Evolutionary conservation across 2,329 filamentous ascomycete species (phyloP).

Genomic region (Paecilomyces formosus): DNA sequence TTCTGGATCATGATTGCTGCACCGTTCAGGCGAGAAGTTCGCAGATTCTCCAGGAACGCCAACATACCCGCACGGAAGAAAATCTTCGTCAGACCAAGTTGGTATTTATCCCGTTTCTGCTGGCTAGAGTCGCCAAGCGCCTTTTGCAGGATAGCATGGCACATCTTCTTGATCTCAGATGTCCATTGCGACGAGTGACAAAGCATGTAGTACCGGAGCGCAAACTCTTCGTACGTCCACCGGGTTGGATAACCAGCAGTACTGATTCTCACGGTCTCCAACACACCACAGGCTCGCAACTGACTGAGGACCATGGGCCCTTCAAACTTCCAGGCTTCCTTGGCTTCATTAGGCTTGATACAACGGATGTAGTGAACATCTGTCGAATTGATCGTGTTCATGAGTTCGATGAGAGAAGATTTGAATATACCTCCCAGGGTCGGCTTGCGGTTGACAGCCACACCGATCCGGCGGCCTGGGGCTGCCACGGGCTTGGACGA

Average conservation of each 20-base stretch:
- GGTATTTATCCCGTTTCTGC: slow-evolving; percentile 83
- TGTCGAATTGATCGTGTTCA: slow-evolving; percentile 95
- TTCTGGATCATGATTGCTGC: slow-evolving; percentile 98
- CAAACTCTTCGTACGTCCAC: slow-evolving; percentile 99
- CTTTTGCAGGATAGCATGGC: slow-evolving; percentile 81
- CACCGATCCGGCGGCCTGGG: slow-evolving; percentile 75
- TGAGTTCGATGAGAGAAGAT: slow-evolving; percentile 93
- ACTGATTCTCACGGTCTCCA: slow-evolving; percentile 96
- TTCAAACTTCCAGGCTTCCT: slow-evolving; percentile 96
- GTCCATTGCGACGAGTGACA: slow-evolving; percentile 87
- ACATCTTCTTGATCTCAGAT: slow-evolving; percentile 88
- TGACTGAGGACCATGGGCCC: slow-evolving; percentile 98
- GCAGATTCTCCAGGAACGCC: slow-evolving; percentile 89
- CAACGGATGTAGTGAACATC: slow-evolving; percentile 99
- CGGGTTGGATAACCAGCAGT: slow-evolving; percentile 94
- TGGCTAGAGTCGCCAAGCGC: slow-evolving; percentile 72
- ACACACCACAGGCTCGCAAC: slow-evolving; percentile 92
- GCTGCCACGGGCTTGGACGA: slow-evolving; percentile 69
- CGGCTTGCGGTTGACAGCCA: slow-evolving; percentile 90
- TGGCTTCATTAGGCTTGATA: slow-evolving; percentile 97
- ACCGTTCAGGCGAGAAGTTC: slow-evolving; percentile 82
- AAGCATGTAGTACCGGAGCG: slow-evolving; percentile 95
- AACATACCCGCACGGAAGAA: slow-evolving; percentile 99
- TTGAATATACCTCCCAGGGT: slow-evolving; percentile 98
- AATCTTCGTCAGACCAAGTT: slow-evolving; percentile 95